Percentiles rank a stretch among this genome's conserved stretches.
phyloP scores from a whole-genome alignment of 345 rosid species.

The Euphorbia pulcherrima region DNA sequence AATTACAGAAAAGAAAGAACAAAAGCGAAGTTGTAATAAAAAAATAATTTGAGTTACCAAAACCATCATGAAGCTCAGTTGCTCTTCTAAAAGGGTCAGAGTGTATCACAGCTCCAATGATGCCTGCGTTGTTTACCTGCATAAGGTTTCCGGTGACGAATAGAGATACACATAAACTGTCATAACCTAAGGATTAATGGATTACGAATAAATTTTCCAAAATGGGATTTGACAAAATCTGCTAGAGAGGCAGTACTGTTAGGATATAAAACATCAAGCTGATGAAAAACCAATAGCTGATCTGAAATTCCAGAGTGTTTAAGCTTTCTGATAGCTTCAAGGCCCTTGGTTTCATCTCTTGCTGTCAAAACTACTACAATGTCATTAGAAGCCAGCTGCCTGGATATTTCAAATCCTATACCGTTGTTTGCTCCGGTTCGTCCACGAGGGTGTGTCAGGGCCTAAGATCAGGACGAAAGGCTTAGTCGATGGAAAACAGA shows the following conservation, averaged over 20 bases:
- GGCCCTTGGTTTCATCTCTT: slow-evolving; percentile 35
- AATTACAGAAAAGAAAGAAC: not conserved
- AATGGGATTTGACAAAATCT: slow-evolving; percentile 25
- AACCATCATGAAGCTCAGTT: too few relatives aligned
- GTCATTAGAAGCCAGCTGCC: slow-evolving; percentile 28
- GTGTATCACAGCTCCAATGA: too few relatives aligned
- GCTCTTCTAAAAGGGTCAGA: too few relatives aligned
- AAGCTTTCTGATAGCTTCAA: slow-evolving; percentile 31
- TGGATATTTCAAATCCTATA: slow-evolving; percentile 17
- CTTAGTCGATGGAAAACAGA: too few relatives aligned
- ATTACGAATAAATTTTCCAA: slow-evolving; percentile 33
- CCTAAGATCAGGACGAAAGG: too few relatives aligned
- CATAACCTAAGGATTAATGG: not conserved
- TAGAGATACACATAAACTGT: not conserved
- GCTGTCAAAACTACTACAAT: slow-evolving; percentile 29
- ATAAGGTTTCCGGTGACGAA: too few relatives aligned
- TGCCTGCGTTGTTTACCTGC: too few relatives aligned
- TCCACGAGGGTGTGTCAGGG: too few relatives aligned
- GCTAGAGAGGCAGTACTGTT: slow-evolving; percentile 24
- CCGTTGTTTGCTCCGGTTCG: slow-evolving; percentile 21
- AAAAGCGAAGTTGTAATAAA: not conserved
- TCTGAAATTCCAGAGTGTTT: slow-evolving; percentile 12
- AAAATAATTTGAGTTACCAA: too few relatives aligned
- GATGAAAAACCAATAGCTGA: slow-evolving; percentile 29
- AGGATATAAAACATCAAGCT: slow-evolving; percentile 39